Conservation (phyloP, 2,329 filamentous ascomycete genomes). For the Clathrospora elynae region DNA sequence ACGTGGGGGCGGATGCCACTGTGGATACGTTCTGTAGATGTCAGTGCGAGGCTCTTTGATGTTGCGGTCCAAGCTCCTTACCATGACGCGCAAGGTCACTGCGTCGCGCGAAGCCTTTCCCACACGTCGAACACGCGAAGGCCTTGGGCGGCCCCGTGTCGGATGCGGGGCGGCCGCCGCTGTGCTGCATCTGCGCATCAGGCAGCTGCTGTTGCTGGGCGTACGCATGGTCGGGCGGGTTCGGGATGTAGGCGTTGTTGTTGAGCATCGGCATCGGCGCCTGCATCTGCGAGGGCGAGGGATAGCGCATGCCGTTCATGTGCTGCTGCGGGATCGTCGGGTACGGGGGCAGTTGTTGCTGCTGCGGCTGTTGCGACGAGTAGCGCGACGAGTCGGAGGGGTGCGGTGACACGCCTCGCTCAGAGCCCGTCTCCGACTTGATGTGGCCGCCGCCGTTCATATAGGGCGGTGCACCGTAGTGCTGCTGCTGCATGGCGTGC, state of each 20-base stretch:
- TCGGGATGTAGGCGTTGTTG: conserved; percentile 61
- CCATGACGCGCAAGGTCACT: conserved; percentile 95
- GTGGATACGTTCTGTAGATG: conserved; percentile 82
- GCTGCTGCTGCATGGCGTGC: conserved; percentile 51
- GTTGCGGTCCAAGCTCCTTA: conserved; percentile 59
- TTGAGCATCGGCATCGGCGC: conserved; percentile 61
- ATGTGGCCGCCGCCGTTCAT: conserved; percentile 56
- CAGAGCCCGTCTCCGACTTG: conserved; percentile 64
- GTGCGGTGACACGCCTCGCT: conserved; percentile 62
- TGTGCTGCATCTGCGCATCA: conserved; percentile 49
- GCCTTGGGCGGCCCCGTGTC: conserved; percentile 68
- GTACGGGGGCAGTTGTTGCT: conserved; percentile 56
- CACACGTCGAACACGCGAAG: conserved; percentile 87
- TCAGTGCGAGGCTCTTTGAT: conserved; percentile 40
- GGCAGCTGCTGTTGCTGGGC: conserved; percentile 47
- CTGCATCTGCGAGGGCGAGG: conserved; percentile 58
- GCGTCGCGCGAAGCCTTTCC: conserved; percentile 87
- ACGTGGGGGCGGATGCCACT: conserved; percentile 88
- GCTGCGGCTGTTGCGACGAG: conserved; percentile 62
- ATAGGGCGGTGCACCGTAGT: conserved; percentile 56
- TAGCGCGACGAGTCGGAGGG: conserved; percentile 62
- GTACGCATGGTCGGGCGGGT: conserved; percentile 56
- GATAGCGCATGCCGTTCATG: conserved; percentile 59
- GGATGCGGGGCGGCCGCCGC: conserved; percentile 51
- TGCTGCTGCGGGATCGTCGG: conserved; percentile 56